Base-by-base conservation (phyloP, 352 stramenopile genomes). In the Globisporangium carolinianum region DNA sequence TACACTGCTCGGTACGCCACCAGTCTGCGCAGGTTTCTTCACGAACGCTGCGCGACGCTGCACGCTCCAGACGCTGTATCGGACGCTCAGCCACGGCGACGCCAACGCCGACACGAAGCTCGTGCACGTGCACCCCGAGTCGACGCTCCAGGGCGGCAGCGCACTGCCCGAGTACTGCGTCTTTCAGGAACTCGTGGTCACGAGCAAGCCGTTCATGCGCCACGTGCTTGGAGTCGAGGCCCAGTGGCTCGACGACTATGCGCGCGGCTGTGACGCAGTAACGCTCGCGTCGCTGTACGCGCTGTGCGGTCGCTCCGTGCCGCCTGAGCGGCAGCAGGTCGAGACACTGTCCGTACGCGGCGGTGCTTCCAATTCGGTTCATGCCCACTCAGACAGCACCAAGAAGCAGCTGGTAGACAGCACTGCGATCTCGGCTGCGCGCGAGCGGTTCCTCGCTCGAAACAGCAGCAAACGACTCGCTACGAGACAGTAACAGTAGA, bases 151-250 rank as follows among this genome's bases (percentile, higher is more conserved):
- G 24, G 76, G 75, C 56, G 61, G 24, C 73, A 11, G 50, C 69
- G 4, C 67, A 32, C 24, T 75, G 18, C 83, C 83, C 5, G 61
- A 73, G 51, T 76, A 60, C 49, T 91, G 80, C 50, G 56, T 93
- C 3, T 91, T 83, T 54, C 79, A 89, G 3, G 79, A 93, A 55
- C 73, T 93, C 42, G 79, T 91, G 35, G 66, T 75, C 46, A 90
- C 80, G 15, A 89, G 73, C 62, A 83, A 81, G 11, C 73, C 73
- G 12, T 93, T 86, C 57, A 78, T 93, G 72, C 83, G 81, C 24
- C 51, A 73, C 51, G 66, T 76, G 12, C 48, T 89, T 6, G 66
- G 68, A 45, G 74, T 87, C 1, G 73, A 87, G 0, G 58, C 61
- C 45, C 43, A 52, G 32, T 93, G 83, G 83, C 59, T 93, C 5